Evolutionary conservation across 2,329 filamentous ascomycete species (phyloP), one percentile per base, ranked within the genome.

Genomic region (Pestalotiopsis sp.): DNA sequence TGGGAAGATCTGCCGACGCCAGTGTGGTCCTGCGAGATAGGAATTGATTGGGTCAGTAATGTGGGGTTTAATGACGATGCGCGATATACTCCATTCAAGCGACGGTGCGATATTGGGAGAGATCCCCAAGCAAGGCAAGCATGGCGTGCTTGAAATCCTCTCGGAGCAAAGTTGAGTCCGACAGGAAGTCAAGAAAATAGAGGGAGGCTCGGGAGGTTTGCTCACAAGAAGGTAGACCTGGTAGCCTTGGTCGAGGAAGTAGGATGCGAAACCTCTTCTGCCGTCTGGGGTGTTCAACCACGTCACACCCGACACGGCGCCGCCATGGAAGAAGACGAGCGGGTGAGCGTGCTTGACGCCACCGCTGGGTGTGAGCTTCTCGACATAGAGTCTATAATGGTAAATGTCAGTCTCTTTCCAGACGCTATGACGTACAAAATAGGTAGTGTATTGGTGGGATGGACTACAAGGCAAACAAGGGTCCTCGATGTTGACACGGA

Each of bases 261-360:
- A 81, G 0, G 80, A 79, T 2, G 81, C 78, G 78, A 81, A 83
- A n/a, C 81, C 81, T 67, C 75, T 76, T 14, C 81, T 77, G 56
- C 77, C 77, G 68, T 83, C 81, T 2, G 82, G 82, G 12, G 80
- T 84, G 65, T 81, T 78, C 14, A 84, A 75, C 73, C 77, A 78
- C 27, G 76, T 76, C 56, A 77, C 75, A 36, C 75, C 77, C 4
- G 76, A 76, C 14, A 76, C 73, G 9, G 74, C 77, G 20, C 76
- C 76, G 39, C 77, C 77, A 65, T 77, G 76, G 62, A 78, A 75
- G 74, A 78, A 78, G 68, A 78, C 74, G 25, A 78, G 71, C 7
- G 76, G 76, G n/a, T 74, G 74, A 5, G 72, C 61, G 12, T 73
- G 72, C 12, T 67, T 70, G 25, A 71, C 71, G 9, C 69, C 62